Conservation (phyloP, 345 rosid genomes). For the Euclidium syriacum region DNA sequence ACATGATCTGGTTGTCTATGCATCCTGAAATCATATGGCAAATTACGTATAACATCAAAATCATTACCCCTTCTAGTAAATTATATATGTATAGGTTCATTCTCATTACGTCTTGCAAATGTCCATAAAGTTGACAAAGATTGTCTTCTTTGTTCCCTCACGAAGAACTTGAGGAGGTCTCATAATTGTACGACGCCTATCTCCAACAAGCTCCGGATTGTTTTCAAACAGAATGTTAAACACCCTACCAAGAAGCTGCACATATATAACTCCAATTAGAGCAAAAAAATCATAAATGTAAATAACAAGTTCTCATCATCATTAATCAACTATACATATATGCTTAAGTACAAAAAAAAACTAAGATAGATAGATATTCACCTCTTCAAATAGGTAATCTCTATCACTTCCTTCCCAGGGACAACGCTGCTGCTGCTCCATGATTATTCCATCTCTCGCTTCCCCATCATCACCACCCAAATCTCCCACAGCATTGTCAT, state of each 20-base stretch:
- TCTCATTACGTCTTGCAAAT: slow-evolving; percentile 91
- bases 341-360: neutral
- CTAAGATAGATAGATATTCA: slow-evolving; percentile 9
- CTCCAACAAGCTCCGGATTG: slow-evolving; percentile 79
- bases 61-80: neutral
- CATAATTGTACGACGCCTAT: slow-evolving; percentile 83
- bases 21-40: slow-evolving; percentile 46
- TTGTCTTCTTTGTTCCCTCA: slow-evolving; percentile 91
- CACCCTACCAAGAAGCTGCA: slow-evolving; percentile 75
- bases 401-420: slow-evolving; percentile 91
- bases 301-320: neutral
- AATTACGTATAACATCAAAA: neutral
- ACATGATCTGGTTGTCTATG: slow-evolving; percentile 83
- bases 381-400: slow-evolving; percentile 77
- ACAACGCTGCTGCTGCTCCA: slow-evolving; percentile 39
- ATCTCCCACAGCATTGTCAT: slow-evolving; percentile 55
- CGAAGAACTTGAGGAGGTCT: slow-evolving; percentile 92
- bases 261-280: neutral
- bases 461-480: slow-evolving; percentile 63
- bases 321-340: neutral
- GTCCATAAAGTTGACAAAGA: slow-evolving; percentile 90
- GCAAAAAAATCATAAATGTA: neutral
- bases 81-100: neutral
- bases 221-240: slow-evolving; percentile 75
- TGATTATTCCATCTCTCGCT: slow-evolving; percentile 35